phyloP scores from a whole-genome alignment of 495 filamentous ascomycete species.

The Penicillium cataractarum region DNA sequence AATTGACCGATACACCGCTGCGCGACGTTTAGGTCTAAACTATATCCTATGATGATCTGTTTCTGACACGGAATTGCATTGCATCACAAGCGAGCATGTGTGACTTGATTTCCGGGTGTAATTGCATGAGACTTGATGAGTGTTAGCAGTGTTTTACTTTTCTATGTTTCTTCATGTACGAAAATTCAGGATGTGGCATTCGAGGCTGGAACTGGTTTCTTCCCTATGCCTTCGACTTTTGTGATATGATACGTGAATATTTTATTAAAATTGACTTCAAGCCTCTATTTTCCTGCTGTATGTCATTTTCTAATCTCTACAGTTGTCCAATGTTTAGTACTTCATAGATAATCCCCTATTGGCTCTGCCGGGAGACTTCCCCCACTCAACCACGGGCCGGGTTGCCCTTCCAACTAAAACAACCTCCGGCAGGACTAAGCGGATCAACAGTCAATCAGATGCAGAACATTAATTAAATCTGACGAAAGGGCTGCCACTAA shows the following conservation, averaged over 20 bases:
- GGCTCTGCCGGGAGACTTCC: neutral
- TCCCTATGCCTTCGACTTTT: neutral
- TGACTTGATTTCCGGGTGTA: neutral
- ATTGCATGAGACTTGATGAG: neutral
- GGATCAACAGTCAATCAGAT: conserved; percentile 20
- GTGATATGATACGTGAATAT: neutral
- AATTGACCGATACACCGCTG: conserved; percentile 27
- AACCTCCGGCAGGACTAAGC: neutral
- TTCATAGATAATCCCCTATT: neutral
- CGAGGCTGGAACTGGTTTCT: neutral
- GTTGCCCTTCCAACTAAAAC: conserved; percentile 28
- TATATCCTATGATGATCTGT: neutral
- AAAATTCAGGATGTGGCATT: neutral
- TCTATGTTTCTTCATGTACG: neutral
- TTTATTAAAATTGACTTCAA: neutral
- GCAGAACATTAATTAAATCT: conserved; percentile 29
- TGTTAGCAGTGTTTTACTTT: neutral
- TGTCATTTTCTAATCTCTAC: neutral
- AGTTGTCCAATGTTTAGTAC: neutral
- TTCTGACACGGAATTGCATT: neutral
- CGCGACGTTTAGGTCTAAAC: conserved; percentile 3
- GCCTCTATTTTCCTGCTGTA: neutral
- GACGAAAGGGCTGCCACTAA: conserved; percentile 9
- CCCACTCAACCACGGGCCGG: conserved; percentile 8
- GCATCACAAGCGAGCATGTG: neutral